Base-by-base conservation (phyloP, 2,329 filamentous ascomycete genomes). In the Scytalidium lignicola region DNA sequence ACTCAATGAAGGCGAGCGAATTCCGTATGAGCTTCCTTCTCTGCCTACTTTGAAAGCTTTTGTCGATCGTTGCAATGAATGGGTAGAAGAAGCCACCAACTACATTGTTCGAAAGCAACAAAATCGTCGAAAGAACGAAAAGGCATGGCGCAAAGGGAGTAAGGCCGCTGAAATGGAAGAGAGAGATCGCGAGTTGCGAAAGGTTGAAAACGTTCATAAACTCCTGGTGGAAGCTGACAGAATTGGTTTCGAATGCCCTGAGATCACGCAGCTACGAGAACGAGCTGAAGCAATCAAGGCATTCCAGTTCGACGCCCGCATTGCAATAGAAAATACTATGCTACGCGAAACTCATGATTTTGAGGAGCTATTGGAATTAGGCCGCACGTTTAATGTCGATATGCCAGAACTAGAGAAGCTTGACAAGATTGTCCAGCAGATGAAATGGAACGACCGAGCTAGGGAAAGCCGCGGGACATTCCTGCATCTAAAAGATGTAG, bases 71-170 rank as follows among this genome's bases (percentile, higher is more conserved):
- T 97, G 93, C 74, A 95, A 96, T 68, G 90, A 95, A 65, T 96
- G 95, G 88, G 90, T 96, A 55, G 93, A 97, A 62, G 92, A 97
- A 71, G 93, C 93, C 56, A 93, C 89, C 62, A 91, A 88, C 65
- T 99, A 95, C 73, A 96, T 91, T 62, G 91, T 93, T 51, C 88
- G 93, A 59, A 99, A 99, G 73, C 92, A 96, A 72, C 92, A 96
- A 70, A 95, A 95, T 64, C 87, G 93, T 55, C 89, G 92, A 53
- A 97, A 97, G 70, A 95, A 87, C 67, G 92, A 96, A 62, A 93
- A 90, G 64, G 81, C 80, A 41, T 93, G 87, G 82, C 87, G 90
- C 56, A 85, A 82, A 61, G 80, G 83, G 48, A 80, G 80, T 45
- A 92, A 87, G 67, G 85, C 83, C 46, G 81, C 86, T 45, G 91